phyloP scores from a whole-genome alignment of 176 grass and related monocot species.

The Hsuehochloa calcarea region DNA sequence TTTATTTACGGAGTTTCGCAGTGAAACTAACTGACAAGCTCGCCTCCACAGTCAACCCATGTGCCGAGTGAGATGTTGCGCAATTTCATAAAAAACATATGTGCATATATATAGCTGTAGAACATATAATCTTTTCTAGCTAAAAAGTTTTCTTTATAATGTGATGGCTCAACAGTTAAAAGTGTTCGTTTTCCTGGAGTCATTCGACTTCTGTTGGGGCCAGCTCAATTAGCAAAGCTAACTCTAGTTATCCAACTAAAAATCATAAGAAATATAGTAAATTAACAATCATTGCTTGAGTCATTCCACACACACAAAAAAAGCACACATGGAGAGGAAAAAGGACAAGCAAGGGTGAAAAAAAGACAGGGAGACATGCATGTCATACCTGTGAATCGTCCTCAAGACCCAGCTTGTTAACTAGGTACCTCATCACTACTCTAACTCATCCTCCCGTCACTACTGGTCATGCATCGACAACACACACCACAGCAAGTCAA shows the following conservation, averaged over 20 bases:
- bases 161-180: background rate
- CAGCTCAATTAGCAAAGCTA: conserved; percentile 8
- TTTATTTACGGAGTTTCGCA: background rate
- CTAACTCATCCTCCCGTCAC: conserved; percentile 77
- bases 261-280: background rate
- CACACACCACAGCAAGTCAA: conserved; percentile 11
- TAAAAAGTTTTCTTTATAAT: background rate
- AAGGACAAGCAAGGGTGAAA: background rate
- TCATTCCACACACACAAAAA: background rate
- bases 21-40: background rate
- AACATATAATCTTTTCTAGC: background rate
- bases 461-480: conserved; percentile 29
- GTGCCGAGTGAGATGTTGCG: background rate
- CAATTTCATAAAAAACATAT: background rate
- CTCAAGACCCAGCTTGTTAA: conserved; percentile 64
- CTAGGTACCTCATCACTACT: conserved; percentile 75
- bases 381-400: conserved; percentile 67
- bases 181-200: background rate
- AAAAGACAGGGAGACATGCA: conserved; percentile 11
- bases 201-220: no score
- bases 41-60: background rate
- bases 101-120: background rate
- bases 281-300: background rate
- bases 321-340: background rate
- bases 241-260: background rate